A percentile compares a stretch with the other conserved stretches of the same genome.
Evolutionary conservation across 306 rosid genomes (phyloP).

Genomic region (Clitoria ternatea): DNA sequence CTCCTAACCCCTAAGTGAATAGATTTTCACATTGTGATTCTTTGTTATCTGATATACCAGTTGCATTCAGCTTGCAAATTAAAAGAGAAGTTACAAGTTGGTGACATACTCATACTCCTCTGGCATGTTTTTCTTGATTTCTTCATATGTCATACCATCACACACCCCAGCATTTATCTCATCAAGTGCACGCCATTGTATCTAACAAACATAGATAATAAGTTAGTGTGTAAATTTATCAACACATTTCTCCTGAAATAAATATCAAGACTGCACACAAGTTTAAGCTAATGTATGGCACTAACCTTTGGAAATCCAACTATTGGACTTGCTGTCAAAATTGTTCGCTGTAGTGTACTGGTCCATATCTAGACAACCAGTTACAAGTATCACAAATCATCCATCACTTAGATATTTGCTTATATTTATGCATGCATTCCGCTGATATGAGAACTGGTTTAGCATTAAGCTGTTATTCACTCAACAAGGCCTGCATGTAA

Average conservation of each 20-base stretch:
- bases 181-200: constrained; percentile 99
- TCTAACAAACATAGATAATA: constrained; percentile 41
- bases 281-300: constrained; percentile 16
- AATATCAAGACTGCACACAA: constrained; percentile 21
- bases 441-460: constrained; percentile 7
- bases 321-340: constrained; percentile 81
- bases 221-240: not conserved
- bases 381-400: constrained; percentile 25
- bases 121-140: constrained; percentile 97
- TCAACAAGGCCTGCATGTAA: not conserved
- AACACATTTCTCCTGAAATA: not conserved
- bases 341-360: constrained; percentile 92
- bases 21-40: not conserved
- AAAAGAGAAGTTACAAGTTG: constrained; percentile 18
- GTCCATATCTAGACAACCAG: constrained; percentile 81
- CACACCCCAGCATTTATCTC: constrained; percentile 93
- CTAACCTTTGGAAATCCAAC: constrained; percentile 94
- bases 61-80: constrained; percentile 24
- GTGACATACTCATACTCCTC: constrained; percentile 85
- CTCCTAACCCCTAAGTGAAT: not conserved
- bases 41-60: not conserved
- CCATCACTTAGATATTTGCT: constrained; percentile 1
- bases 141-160: constrained; percentile 95
- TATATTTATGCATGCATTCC: constrained; percentile 9
- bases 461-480: not conserved